Evolutionary conservation across 805 yeast species (phyloP), one percentile per base, ranked within the genome.

Genomic region (Metschnikowia koreensis): DNA sequence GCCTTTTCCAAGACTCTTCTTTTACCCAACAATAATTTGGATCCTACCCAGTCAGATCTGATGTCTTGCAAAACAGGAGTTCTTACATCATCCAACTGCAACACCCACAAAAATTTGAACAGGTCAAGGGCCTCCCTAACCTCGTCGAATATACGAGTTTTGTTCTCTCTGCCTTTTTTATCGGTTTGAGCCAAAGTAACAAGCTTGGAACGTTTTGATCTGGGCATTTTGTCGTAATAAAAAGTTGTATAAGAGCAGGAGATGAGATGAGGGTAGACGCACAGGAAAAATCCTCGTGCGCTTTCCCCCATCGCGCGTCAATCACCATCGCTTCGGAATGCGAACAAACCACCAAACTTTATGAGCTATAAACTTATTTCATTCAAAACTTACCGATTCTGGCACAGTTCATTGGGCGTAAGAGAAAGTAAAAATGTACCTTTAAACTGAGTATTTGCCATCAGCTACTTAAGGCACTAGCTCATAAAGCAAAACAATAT

Each of bases 171-270:
- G 46, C 97, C 97, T 68, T 94, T 94, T 73, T 91, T 94, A 61
- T 91, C 97, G 57, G 98, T 93, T 67, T 93, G 93, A 38, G 99
- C 94, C 62, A 94, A 79, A 12, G 98, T 89, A 55, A 94, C 96
- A 61, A 92, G 85, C 84, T 89, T 94, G 60, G 97, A 87, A 82
- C 98, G 93, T 70, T 85, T 92, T 37, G 97, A 91, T 81, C 96
- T 89, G 56, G 99, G 97, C 99, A 93, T 93, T 52, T 60, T 49
- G 36, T 16, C 38, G 13, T 28, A 13, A 12, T 27, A 16, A 27
- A 42, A 45, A n/a, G 29, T 42, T 48, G 41, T 45, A 38, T n/a
- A 38, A n/a, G 33, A n/a, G 16, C 22, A 38, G 16, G 44, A 37
- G 45, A 46, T 46, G 57, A 48, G 59, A 54, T 56, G 57, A 50